These are phyloP conservation scores for Santalum album DNA, from an alignment of 164 flowering plant genomes.

Conservation along the genomic window DNA sequence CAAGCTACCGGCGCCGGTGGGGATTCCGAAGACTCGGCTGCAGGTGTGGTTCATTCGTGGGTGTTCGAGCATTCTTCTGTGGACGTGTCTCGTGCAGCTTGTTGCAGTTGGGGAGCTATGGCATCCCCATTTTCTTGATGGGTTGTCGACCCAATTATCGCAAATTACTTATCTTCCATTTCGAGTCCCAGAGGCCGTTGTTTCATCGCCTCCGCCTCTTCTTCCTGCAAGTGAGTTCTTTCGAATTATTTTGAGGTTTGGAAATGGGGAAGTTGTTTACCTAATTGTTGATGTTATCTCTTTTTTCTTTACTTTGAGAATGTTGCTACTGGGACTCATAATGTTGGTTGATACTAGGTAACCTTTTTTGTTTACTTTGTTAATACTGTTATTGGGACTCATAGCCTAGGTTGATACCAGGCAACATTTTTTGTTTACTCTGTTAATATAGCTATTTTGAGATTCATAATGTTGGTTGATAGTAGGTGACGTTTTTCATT, in stretches of 20 bases:
- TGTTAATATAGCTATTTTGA: no score
- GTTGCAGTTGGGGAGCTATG: conserved; percentile 75
- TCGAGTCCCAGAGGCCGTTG: conserved; percentile 15
- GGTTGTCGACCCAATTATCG: conserved; percentile 23
- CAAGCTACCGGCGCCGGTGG: conserved; percentile 26
- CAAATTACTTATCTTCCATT: conserved; percentile 19
- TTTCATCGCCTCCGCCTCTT: conserved; percentile 31
- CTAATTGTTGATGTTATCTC: no score
- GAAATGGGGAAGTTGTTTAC: not conserved
- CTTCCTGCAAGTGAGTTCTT: conserved; percentile 48
- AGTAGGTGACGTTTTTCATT: no score
- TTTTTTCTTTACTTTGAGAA: no score
- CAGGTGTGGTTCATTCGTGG: conserved; percentile 81
- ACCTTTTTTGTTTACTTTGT: no score
- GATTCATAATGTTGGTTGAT: no score
- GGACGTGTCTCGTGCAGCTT: conserved; percentile 91
- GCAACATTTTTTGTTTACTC: no score
- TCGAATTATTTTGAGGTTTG: not conserved
- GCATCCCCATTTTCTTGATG: conserved; percentile 42
- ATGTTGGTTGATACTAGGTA: no score
- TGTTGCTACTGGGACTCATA: no score
- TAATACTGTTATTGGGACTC: no score
- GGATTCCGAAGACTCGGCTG: conserved; percentile 45
- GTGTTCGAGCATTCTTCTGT: conserved; percentile 77
- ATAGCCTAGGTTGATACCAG: no score